phyloP scores from a whole-genome alignment of 345 rosid species.

The Toxicodendron radicans region DNA sequence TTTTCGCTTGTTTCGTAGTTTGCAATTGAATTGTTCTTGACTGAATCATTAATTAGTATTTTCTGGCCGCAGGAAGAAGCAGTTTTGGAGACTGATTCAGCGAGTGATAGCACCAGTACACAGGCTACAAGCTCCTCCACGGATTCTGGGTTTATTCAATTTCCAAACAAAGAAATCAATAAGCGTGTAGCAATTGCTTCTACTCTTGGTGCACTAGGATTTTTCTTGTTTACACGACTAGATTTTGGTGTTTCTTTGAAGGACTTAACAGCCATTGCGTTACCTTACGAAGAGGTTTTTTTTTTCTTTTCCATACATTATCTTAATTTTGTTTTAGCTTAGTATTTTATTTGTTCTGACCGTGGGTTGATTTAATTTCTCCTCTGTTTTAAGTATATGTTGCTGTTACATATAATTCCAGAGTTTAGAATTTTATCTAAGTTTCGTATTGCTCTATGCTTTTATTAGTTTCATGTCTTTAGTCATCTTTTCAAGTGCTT shows the following conservation, averaged over 20 bases:
- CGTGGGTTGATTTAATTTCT: neutral
- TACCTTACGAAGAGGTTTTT: slow-evolving; percentile 51
- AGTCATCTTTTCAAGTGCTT: neutral
- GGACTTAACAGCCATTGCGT: slow-evolving; percentile 47
- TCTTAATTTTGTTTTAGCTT: neutral
- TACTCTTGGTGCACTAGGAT: slow-evolving; percentile 39
- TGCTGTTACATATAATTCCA: too few relatives aligned
- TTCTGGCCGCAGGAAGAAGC: slow-evolving; percentile 48
- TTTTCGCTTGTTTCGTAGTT: neutral
- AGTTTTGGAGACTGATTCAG: slow-evolving; percentile 35
- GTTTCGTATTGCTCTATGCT: neutral
- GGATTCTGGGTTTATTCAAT: slow-evolving; percentile 39
- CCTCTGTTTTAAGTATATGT: too few relatives aligned
- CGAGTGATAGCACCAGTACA: slow-evolving; percentile 5
- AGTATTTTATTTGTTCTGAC: neutral
- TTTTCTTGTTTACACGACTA: slow-evolving; percentile 42
- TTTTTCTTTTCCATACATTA: neutral
- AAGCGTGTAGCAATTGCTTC: slow-evolving; percentile 39
- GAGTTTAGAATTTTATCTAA: too few relatives aligned
- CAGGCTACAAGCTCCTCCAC: slow-evolving; percentile 26
- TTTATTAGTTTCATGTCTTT: neutral
- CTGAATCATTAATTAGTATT: slow-evolving; percentile 3
- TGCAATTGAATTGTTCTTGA: neutral
- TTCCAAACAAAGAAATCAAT: slow-evolving; percentile 48
- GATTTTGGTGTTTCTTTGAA: slow-evolving; percentile 59